phyloP scores from a whole-genome alignment of 257 asterid species.

The Ehretia macrophylla region DNA sequence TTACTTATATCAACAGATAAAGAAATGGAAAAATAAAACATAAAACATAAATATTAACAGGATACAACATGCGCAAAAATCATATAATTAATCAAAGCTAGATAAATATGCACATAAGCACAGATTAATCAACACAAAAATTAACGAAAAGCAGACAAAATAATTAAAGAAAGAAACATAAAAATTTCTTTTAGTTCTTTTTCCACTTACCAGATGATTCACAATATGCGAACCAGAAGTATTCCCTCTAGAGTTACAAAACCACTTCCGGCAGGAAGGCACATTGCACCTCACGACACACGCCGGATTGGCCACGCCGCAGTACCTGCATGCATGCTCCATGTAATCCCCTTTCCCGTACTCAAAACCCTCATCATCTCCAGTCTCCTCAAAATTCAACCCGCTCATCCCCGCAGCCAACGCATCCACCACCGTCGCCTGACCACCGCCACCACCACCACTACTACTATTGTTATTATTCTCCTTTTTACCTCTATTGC shows the following conservation, averaged over 20 bases:
- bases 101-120: too few species aligned
- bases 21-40: too few species aligned
- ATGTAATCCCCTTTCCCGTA: constrained; percentile 82
- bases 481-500: constrained; percentile 19
- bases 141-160: too few species aligned
- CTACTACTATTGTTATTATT: constrained; percentile 2
- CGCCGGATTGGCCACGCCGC: constrained; percentile 93
- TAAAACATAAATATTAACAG: too few species aligned
- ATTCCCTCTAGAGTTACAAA: constrained; percentile 96
- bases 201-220: constrained; percentile 79
- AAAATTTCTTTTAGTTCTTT: too few species aligned
- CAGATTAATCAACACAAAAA: too few species aligned
- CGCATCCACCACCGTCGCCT: constrained; percentile 79
- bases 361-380: constrained; percentile 85
- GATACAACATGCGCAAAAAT: too few species aligned
- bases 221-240: constrained; percentile 98
- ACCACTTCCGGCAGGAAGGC: constrained; percentile 95
- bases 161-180: background rate
- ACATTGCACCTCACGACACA: constrained; percentile 95
- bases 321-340: constrained; percentile 93
- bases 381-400: constrained; percentile 87
- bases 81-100: too few species aligned
- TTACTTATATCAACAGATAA: too few species aligned
- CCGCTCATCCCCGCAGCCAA: constrained; percentile 94
- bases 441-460: constrained; percentile 44